phyloP scores from a whole-genome alignment of 2,329 filamentous ascomycete genomes.

The Pseudogymnoascus sp. region DNA sequence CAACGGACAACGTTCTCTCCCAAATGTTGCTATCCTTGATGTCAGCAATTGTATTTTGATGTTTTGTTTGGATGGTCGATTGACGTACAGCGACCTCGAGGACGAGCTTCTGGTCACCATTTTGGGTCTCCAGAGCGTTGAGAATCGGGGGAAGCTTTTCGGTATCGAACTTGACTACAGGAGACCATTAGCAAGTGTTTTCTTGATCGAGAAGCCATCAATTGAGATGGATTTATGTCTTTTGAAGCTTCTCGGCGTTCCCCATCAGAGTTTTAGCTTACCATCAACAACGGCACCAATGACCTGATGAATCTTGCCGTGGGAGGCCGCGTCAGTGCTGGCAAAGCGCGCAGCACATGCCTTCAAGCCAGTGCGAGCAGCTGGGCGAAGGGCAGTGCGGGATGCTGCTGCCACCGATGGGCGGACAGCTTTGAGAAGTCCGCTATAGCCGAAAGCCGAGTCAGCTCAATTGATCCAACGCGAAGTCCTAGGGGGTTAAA shows the following conservation, averaged over 20 bases:
- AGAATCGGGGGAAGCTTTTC: slow-evolving; percentile 94
- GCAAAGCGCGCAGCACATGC: slow-evolving; percentile 45
- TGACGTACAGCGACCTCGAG: slow-evolving; percentile 87
- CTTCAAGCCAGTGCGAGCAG: slow-evolving; percentile 48
- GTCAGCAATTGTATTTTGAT: slow-evolving; percentile 30
- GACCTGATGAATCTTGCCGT: slow-evolving; percentile 71
- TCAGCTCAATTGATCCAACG: slow-evolving; percentile 42
- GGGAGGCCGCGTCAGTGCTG: slow-evolving; percentile 49
- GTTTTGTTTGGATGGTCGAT: slow-evolving; percentile 16
- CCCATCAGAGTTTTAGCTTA: slow-evolving; percentile 47
- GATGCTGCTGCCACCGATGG: slow-evolving; percentile 51
- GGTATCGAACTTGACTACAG: slow-evolving; percentile 88
- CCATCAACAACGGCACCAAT: slow-evolving; percentile 99
- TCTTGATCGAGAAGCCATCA: slow-evolving; percentile 1
- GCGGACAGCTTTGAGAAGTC: slow-evolving; percentile 59
- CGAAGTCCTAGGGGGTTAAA: slow-evolving; percentile 11
- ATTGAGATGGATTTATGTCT: slow-evolving; percentile 3
- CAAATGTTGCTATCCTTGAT: slow-evolving; percentile 77
- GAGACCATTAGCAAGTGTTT: slow-evolving; percentile 27
- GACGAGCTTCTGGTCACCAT: slow-evolving; percentile 88
- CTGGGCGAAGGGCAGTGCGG: slow-evolving; percentile 52
- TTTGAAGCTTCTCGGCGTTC: background rate
- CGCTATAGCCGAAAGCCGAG: slow-evolving; percentile 42
- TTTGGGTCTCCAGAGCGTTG: slow-evolving; percentile 87
- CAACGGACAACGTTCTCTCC: slow-evolving; percentile 98